Base-by-base conservation (phyloP, 1,284 basidiomycete genomes). In the Irpex sp. region DNA sequence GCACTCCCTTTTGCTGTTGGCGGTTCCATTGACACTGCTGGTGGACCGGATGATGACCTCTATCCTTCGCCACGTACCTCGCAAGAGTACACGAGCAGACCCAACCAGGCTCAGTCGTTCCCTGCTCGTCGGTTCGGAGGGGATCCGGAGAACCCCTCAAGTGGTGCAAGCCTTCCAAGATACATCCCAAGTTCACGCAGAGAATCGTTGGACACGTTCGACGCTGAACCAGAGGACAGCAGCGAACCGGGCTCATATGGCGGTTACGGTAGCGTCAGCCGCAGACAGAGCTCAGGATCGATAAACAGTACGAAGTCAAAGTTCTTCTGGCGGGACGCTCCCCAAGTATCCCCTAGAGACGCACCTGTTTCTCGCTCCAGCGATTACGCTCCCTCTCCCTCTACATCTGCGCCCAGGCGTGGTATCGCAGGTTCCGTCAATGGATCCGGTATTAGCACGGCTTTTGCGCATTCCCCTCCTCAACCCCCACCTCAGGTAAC, bases 341-440 rank as follows among this genome's bases (percentile, higher is more conserved):
- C 68, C 4, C 51, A 59, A 19, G 56, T 47, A 1, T 54, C 65
- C 8, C 60, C 68, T 38, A 64, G 70, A 6, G 64, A 64, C 31
- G 19, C 31, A 13, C 59, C 65, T 9, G 44, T 63, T 1, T 74
- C 73, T 31, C 69, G 71, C 3, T 66, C 70, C 4, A 66, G 68
- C 52, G 67, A 65, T 15, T 69, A 70, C 57, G 70, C 72, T 15
- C 60, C 66, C 13, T 62, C 71, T n/a, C 61, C 67, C 17, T 48
- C 63, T 15, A 49, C 64, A 3, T 68, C 70, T 1, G 58, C 67
- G 7, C 64, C 62, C 7, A 66, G 61, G n/a, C 64, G 66, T 11
- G 69, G 69, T 9, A 62, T 51, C 51, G 34, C 15, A 5, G 54
- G 37, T 51, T 15, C 37, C 40, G 40, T 15, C 11, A 36, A 15